phyloP scores from a whole-genome alignment of 2,329 filamentous ascomycete genomes.

The Exophiala spinifera region DNA sequence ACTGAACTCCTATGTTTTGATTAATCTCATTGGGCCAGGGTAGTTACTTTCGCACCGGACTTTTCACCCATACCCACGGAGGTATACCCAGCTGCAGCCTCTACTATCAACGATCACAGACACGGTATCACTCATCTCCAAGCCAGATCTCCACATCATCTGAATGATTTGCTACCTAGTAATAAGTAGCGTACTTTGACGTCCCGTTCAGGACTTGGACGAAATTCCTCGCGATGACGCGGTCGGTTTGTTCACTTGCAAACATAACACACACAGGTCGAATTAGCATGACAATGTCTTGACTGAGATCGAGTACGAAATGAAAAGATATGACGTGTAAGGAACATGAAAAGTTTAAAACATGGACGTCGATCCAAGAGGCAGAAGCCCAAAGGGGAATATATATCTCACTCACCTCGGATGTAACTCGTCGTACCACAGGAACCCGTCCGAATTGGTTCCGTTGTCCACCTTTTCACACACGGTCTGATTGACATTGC shows the following conservation, averaged over 20 bases:
- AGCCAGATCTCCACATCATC: too few species aligned
- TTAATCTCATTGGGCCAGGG: too few species aligned
- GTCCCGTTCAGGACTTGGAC: slow-evolving; percentile 52
- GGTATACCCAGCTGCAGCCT: too few species aligned
- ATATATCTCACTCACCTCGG: slow-evolving; percentile 45
- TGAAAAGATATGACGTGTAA: background rate
- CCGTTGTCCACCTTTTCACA: slow-evolving; percentile 32
- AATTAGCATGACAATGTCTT: background rate
- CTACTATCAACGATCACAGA: too few species aligned
- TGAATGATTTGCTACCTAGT: too few species aligned
- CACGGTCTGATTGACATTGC: slow-evolving; percentile 41
- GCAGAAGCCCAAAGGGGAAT: too few species aligned
- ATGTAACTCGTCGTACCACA: slow-evolving; percentile 59
- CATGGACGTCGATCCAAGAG: background rate
- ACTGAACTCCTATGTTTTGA: too few species aligned
- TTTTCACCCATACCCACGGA: too few species aligned
- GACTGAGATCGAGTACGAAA: background rate
- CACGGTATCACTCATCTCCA: too few species aligned
- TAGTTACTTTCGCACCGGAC: too few species aligned
- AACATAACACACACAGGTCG: too few species aligned
- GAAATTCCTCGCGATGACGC: slow-evolving; percentile 57
- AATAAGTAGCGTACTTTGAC: slow-evolving; percentile 31
- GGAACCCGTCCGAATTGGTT: slow-evolving; percentile 23
- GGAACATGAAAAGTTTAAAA: too few species aligned
- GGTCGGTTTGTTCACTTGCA: slow-evolving; percentile 54